Base-by-base conservation (phyloP, 2,329 filamentous ascomycete genomes). In the Aphanoascus verrucosus region DNA sequence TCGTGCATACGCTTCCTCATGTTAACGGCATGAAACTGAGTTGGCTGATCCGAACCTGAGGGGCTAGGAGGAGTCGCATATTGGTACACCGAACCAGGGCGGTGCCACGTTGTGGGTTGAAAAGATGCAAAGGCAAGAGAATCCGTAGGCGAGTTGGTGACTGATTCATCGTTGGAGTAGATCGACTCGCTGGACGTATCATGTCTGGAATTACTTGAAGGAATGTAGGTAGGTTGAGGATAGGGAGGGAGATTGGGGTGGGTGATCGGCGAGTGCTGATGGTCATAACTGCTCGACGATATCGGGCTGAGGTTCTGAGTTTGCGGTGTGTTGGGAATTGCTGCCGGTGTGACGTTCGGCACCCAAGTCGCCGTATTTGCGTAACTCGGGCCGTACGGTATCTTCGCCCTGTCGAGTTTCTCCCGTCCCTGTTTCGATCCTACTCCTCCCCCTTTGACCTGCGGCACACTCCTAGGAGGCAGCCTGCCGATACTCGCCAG, bases 381-480 rank as follows among this genome's bases (percentile, higher is more conserved):
- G n/a, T 34, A 28, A 34, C 41, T 37, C 17, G 34, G 46, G 17
- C 11, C 19, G 12, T 19, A 49, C 5, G 46, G 20, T 28, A 17
- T 14, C 5, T 38, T 8, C 2, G 35, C 28, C 17, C 46, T n/a
- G 8, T 14, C 35, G 14, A 41, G 15, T 12, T 28, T 15, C 8
- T 14, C 19, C 5, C 17, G 32, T 14, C 15, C 8, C 19, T 38
- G 34, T 31, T 34, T 17, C 9, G 17, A 14, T 5, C 14, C 49
- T 20, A 31, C 15, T 23, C 17, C 20, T 41, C 20, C 20, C 17
- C 7, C 49, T 23, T 44, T 44, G 7, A 23, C 5, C 3, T 49
- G 47, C 35, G 53, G 42, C 6, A 55, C 47, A 17, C 44, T 48
- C 35, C 43, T 42, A 8, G 49, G 54, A 14, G 20, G 9, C 12